Evolutionary conservation across 192 early-diverging fungal genomes (phyloP), one percentile per base, ranked within the genome.

Genomic region (Endogone sp.): DNA sequence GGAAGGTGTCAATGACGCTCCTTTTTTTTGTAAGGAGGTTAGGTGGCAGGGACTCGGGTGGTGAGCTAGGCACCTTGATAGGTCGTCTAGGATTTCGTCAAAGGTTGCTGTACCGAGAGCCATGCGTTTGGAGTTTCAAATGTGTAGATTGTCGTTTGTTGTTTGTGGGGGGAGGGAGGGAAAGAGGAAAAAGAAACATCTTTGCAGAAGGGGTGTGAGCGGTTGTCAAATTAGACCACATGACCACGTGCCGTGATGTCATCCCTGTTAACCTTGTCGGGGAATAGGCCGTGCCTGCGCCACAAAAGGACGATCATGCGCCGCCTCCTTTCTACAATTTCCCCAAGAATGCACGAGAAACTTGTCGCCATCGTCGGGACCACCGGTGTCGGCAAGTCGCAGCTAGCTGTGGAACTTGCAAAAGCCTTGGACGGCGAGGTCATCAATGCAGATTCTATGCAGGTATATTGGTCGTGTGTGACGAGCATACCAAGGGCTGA

Each of bases 381-480:
- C 2, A 97, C 97, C 1, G 97, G 95, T 11, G 94, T 96, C 13
- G 97, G 97, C n/a, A 99, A 99, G 71, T 94, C 93, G n/a, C 85
- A 95, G 71, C 79, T 99, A 10, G 90, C 92, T 4, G 87, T 99
- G 29, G 90, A 97, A 69, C 73, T 99, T 25, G 90, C 94, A 3
- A 84, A 93, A 44, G 85, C 86, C 6, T 62, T 97, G 3, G 71
- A 85, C 54, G 96, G 95, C 25, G 94, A 98, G 68, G 84, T 96
- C 49, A 94, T 99, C 71, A 98, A 97, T 74, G 92, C 91, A 2
- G 97, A 99, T 71, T 90, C 97, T 6, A 86, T 99, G 81, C 97
- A 99, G 85, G 89, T 91, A 81, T 56, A 70, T 32, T 44, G 26
- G n/a, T n/a, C n/a, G n/a, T n/a, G n/a, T 63, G 62, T 16, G 27